Base-by-base conservation (phyloP, 1,284 basidiomycete genomes). In the Cystobasidiaceae sp. region DNA sequence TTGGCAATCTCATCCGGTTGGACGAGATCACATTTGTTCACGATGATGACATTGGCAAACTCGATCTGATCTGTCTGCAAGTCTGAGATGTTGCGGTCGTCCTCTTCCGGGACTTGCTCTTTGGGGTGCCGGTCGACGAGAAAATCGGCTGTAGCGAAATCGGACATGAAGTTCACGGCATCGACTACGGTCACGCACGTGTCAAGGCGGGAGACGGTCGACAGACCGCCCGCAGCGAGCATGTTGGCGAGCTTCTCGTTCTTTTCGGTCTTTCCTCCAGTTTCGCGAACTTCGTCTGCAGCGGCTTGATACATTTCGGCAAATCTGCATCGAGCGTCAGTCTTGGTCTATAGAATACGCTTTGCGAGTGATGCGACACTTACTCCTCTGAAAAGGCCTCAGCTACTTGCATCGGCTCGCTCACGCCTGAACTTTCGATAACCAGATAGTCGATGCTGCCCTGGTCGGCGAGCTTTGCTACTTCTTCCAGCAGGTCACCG, bases 51-150 rank as follows among this genome's bases (percentile, higher is more conserved):
- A 70, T 80, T 75, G 45, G 78, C 77, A 51, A 81, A 81, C 62
- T 81, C 79, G 67, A 81, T 71, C 62, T 78, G 77, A 55, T 78
- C 77, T n/a, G 74, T 76, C 62, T 79, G 73, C 62, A 81, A 73
- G 66, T 81, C 79, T 9, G 75, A 75, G 62, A 81, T 78, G 68
- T 80, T 80, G 25, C 79, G 71, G 69, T 80, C 80, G 70, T 81
- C 80, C 59, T 80, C 78, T 25, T 74, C 74, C 23, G 71, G 74
- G n/a, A 78, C 77, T 13, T 77, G 73, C 23, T 71, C 69, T 50
- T 71, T 68, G 3, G 37, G 48, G 33, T 63, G 51, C 17, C 79
- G 73, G 69, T 80, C 79, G 2, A 77, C 74, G 52, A 81, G 69
- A 69, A 81, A 80, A 66, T 81, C 79, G 34, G 77, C 74, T 0